Conservation (phyloP, 78 protist genomes). For the Dictyostelium purpureum region DNA sequence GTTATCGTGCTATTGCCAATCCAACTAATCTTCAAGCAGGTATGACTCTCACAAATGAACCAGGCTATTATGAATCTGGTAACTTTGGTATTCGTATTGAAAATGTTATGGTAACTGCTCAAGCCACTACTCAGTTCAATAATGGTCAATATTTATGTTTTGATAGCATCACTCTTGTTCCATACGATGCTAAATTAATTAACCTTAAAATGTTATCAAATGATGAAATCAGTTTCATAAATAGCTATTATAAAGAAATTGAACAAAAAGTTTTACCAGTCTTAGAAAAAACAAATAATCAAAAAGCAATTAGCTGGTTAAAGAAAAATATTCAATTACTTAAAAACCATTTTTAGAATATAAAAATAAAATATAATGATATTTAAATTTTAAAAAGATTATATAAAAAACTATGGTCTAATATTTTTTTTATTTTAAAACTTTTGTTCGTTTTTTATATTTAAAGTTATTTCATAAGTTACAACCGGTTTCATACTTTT, state of each 20-base stretch:
- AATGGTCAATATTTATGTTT: constrained; percentile 80
- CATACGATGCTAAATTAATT: constrained; percentile 78
- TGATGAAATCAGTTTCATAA: constrained; percentile 78
- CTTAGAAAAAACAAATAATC: constrained; percentile 4
- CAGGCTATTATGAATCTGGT: constrained; percentile 94
- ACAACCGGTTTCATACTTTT: no score
- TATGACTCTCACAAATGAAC: constrained; percentile 90
- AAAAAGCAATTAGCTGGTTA: constrained; percentile 7
- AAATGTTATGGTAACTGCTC: constrained; percentile 67
- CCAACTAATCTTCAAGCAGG: constrained; percentile 50
- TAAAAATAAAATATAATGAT: no score
- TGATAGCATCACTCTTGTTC: constrained; percentile 85
- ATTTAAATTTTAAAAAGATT: no score
- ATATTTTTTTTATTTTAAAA: no score
- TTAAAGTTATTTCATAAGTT: no score
- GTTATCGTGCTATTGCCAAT: constrained; percentile 1
- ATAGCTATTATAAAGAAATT: constrained; percentile 85
- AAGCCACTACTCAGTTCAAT: background rate
- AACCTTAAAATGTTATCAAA: constrained; percentile 65
- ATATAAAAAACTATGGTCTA: no score
- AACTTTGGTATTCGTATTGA: constrained; percentile 97
- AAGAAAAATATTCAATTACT: constrained; percentile 33
- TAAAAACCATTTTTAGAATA: no score
- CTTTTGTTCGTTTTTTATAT: no score
- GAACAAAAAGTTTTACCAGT: constrained; percentile 16